phyloP scores from a whole-genome alignment of 169 alveolate genomes.

The Cyclospora cayetanensis region DNA sequence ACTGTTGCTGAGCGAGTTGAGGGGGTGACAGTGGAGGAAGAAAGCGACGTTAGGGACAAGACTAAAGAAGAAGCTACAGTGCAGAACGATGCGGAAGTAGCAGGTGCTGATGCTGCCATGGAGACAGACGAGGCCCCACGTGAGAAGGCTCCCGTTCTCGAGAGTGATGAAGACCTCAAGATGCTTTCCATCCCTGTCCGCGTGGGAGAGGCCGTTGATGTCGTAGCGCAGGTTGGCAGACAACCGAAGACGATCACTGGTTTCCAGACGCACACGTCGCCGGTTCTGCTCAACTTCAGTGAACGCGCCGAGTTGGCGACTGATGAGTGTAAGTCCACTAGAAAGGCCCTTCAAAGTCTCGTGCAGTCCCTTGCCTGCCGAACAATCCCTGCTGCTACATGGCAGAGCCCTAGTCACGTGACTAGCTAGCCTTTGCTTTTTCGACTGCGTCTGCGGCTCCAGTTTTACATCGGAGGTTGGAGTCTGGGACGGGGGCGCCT shows the following conservation, averaged over 20 bases:
- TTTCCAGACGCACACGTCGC: constrained; percentile 98
- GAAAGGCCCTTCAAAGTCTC: no score
- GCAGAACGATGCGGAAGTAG: constrained; percentile 51
- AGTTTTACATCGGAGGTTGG: not conserved
- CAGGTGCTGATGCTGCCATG: constrained; percentile 52
- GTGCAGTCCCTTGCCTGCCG: not conserved
- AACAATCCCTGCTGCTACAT: not conserved
- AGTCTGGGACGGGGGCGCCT: no score
- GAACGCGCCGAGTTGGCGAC: constrained; percentile 81
- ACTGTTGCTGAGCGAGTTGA: constrained; percentile 78
- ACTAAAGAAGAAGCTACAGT: not conserved
- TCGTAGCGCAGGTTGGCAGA: constrained; percentile 91
- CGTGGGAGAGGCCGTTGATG: constrained; percentile 95
- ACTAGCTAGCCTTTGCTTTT: not conserved
- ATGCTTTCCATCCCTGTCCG: constrained; percentile 91
- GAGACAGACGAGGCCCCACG: constrained; percentile 35
- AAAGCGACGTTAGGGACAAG: not conserved
- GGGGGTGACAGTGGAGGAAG: constrained; percentile 21
- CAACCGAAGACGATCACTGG: constrained; percentile 80
- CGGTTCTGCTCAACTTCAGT: constrained; percentile 87
- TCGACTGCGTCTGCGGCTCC: not conserved
- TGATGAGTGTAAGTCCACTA: constrained; percentile 73
- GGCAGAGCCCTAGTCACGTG: not conserved
- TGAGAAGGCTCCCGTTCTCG: not conserved
- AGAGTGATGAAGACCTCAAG: constrained; percentile 86